phyloP scores from a whole-genome alignment of 1,284 basidiomycete genomes.

The Cutaneotrichosporon daszewskae region DNA sequence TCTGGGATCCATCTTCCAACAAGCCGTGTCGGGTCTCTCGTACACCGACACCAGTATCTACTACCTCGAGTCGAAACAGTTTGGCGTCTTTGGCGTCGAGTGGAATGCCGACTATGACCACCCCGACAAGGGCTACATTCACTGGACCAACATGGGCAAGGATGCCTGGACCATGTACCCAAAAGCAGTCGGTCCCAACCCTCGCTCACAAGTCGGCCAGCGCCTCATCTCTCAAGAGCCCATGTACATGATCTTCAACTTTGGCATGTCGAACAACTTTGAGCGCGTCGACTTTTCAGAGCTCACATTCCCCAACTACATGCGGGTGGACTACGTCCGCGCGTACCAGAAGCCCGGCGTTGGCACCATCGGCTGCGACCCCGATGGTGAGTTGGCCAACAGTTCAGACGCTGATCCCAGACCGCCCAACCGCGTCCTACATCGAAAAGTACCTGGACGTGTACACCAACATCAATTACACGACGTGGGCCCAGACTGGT shows the following conservation, averaged over 20 bases:
- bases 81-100: conserved; percentile 60
- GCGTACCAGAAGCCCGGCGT: conserved; percentile 50
- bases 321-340: conserved; percentile 49
- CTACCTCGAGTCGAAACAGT: conserved; percentile 30
- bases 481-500: conserved; percentile 33
- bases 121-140: conserved; percentile 57
- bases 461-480: conserved; percentile 46
- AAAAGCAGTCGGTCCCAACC: conserved; percentile 56
- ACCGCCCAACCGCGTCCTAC: conserved; percentile 44
- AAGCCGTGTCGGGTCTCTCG: conserved; percentile 64
- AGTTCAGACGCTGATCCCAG: conserved; percentile 9
- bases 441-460: conserved; percentile 34
- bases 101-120: conserved; percentile 59
- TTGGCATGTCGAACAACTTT: conserved; percentile 48
- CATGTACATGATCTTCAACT: conserved; percentile 51
- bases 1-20: conserved; percentile 69
- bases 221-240: conserved; percentile 74
- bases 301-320: conserved; percentile 48
- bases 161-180: conserved; percentile 56
- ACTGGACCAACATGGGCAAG: conserved; percentile 59
- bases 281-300: conserved; percentile 44
- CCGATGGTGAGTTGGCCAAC: conserved; percentile 9
- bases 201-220: conserved; percentile 54
- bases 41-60: conserved; percentile 54
- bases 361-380: conserved; percentile 43